Evolutionary conservation across 225 moss, liverwort and hornwort genomes (phyloP).

Genomic region (Neckera pumila): DNA sequence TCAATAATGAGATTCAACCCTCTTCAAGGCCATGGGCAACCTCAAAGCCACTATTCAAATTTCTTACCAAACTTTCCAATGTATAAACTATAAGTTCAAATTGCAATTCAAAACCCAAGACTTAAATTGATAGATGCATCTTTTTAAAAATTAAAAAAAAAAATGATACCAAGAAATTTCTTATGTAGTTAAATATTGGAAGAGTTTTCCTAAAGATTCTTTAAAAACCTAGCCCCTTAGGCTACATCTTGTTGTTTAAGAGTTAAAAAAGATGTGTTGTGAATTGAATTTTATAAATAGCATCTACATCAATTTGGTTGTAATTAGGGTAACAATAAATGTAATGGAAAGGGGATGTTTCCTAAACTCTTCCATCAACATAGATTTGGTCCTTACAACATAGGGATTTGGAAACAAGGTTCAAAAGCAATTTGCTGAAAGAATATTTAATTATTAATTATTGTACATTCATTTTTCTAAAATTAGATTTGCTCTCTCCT

Average conservation of each 20-base stretch:
- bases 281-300: not conserved
- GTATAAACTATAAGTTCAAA: not conserved
- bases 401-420: not conserved
- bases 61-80: not conserved
- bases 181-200: not conserved
- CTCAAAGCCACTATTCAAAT: not conserved
- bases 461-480: not conserved
- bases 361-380: not conserved
- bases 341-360: not conserved
- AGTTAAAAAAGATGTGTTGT: not conserved
- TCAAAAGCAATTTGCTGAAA: not conserved
- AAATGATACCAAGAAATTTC: no score
- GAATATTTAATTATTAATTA: not conserved
- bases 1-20: no score
- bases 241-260: fast-evolving
- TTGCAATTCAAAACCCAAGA: not conserved
- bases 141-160: no score
- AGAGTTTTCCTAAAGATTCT: not conserved
- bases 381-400: not conserved
- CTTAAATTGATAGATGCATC: no score
- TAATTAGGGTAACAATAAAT: no score
- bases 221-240: fast-evolving
- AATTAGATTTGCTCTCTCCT: not conserved
- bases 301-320: not conserved
- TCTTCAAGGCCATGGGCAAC: not conserved